phyloP scores from a whole-genome alignment of 164 flowering plant species.

The Berberis vulgaris region DNA sequence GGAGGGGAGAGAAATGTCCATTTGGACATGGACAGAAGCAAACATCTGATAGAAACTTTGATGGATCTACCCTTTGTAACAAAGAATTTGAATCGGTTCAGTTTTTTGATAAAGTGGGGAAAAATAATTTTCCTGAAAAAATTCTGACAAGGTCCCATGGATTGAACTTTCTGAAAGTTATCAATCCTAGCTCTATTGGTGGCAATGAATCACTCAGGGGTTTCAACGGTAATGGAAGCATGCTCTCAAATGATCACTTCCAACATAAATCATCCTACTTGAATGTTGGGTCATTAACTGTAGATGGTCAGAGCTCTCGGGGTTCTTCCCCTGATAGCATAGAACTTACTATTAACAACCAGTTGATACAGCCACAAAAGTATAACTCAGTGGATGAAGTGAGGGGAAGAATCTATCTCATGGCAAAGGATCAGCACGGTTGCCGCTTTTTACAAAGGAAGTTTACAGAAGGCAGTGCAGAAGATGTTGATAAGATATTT shows the following conservation, averaged over 20 bases:
- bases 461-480: conserved; percentile 39
- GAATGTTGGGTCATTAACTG: conserved; percentile 19
- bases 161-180: conserved; percentile 27
- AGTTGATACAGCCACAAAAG: conserved; percentile 22
- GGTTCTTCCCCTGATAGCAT: conserved; percentile 19
- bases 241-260: conserved; percentile 20
- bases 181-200: conserved; percentile 24
- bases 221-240: conserved; percentile 23
- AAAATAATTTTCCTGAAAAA: conserved; percentile 36
- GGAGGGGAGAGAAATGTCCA: conserved; percentile 18
- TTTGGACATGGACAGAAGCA: conserved; percentile 16
- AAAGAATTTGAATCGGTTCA: conserved; percentile 15
- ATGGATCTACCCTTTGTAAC: conserved; percentile 10
- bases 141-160: conserved; percentile 42
- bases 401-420: conserved; percentile 34
- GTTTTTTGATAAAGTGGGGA: conserved; percentile 25
- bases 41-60: conserved; percentile 1
- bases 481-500: conserved; percentile 52
- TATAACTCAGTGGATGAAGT: conserved; percentile 46
- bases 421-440: conserved; percentile 72
- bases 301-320: conserved; percentile 18
- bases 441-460: conserved; percentile 63
- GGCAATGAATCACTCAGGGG: conserved; percentile 20
- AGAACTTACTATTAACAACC: conserved; percentile 14
- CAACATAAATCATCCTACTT: conserved; percentile 14